Evolutionary conservation across 2,329 filamentous ascomycete species (phyloP).

Genomic region (Sordariomycetes sp.): DNA sequence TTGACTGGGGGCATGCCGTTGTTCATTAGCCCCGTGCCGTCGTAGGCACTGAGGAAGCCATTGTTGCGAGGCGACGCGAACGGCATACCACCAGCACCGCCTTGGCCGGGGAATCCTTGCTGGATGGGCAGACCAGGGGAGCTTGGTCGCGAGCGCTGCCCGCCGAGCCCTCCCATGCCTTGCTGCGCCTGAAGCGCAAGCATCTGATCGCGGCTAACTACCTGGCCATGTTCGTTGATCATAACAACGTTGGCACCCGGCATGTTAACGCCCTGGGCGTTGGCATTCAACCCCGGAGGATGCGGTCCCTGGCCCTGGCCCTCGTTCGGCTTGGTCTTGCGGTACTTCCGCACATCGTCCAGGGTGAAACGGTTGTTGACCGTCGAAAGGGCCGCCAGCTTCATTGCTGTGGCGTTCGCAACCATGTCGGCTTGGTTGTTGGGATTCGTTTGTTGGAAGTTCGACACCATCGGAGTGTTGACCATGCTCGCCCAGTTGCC

Average conservation of each 20-base stretch:
- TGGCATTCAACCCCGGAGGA: slow-evolving; percentile 49
- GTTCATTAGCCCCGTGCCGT: slow-evolving; percentile 61
- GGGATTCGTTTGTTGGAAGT: slow-evolving; percentile 57
- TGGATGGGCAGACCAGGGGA: slow-evolving; percentile 83
- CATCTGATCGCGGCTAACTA: slow-evolving; percentile 76
- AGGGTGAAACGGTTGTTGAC: slow-evolving; percentile 97
- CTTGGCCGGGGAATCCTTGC: slow-evolving; percentile 34
- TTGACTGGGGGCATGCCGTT: slow-evolving; percentile 62
- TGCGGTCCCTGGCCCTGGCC: slow-evolving; percentile 41
- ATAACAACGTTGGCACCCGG: slow-evolving; percentile 75
- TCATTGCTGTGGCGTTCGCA: slow-evolving; percentile 97
- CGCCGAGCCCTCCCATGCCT: slow-evolving; percentile 43
- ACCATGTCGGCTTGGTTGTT: slow-evolving; percentile 84
- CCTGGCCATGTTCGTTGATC: slow-evolving; percentile 88
- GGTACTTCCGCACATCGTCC: slow-evolving; percentile 94
- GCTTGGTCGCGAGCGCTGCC: slow-evolving; percentile 73
- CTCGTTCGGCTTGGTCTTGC: slow-evolving; percentile 82
- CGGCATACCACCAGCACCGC: slow-evolving; percentile 51
- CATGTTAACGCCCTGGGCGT: slow-evolving; percentile 50
- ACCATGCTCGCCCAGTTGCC: slow-evolving; percentile 98
- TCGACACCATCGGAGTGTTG: slow-evolving; percentile 90
- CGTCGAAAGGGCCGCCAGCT: slow-evolving; percentile 88
- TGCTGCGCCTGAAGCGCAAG: slow-evolving; percentile 66
- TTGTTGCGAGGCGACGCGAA: slow-evolving; percentile 91
- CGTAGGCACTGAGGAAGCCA: slow-evolving; percentile 84